A percentile compares a stretch with the other conserved stretches of the same genome.
These are phyloP conservation scores for Umbelopsis sp. DNA, from an alignment of 192 early-diverging fungal genomes.

Conservation along the genomic window DNA sequence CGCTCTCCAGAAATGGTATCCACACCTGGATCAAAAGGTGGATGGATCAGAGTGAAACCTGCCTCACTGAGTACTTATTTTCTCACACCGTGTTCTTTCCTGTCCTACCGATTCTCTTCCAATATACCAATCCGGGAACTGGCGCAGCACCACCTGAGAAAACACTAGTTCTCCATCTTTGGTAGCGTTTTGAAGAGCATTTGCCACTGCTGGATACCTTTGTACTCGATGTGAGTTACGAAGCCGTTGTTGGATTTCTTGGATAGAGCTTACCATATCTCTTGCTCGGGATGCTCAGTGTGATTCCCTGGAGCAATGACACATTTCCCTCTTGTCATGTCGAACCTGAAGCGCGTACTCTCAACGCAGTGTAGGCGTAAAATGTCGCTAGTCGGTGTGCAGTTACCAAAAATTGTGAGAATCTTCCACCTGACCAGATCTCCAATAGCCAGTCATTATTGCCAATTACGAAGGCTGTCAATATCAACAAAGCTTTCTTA, in stretches of 20 bases:
- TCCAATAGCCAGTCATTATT: neutral
- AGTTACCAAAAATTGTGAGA: no score
- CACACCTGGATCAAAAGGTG: neutral
- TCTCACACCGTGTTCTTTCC: neutral
- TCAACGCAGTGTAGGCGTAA: no score
- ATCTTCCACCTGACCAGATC: neutral
- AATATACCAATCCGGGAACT: slow-evolving; percentile 5
- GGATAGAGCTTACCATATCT: neutral
- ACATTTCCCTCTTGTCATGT: neutral
- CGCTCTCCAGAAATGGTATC: neutral
- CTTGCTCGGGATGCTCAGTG: neutral
- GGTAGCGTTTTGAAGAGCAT: neutral
- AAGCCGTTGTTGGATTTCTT: no score
- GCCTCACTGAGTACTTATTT: neutral
- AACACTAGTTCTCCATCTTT: neutral
- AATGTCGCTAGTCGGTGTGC: no score
- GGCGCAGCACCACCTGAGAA: neutral
- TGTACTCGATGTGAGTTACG: neutral
- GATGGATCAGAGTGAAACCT: neutral
- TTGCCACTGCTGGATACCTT: slow-evolving; percentile 6
- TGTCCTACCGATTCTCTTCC: slow-evolving; percentile 3
- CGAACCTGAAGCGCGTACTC: neutral
- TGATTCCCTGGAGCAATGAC: slow-evolving; percentile 4
- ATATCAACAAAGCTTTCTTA: no score
- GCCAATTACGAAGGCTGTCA: no score